Conservation (phyloP, 2,329 filamentous ascomycete genomes). For the Aspergillus persii region DNA sequence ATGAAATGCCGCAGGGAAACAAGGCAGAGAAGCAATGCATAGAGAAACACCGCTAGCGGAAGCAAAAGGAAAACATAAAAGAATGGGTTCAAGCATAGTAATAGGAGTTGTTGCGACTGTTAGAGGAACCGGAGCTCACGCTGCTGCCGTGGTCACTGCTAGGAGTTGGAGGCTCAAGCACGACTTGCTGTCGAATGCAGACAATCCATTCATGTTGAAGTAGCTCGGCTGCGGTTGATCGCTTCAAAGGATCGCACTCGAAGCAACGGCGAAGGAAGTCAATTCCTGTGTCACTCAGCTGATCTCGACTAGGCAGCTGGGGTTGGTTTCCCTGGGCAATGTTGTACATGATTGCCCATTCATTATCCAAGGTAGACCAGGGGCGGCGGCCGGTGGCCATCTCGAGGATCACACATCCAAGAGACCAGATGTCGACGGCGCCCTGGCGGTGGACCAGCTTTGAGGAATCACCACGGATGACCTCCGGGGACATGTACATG, state of each 20-base stretch:
- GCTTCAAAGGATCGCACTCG: conserved; percentile 72
- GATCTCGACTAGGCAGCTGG: conserved; percentile 74
- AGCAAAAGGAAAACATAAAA: background rate
- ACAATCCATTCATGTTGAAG: conserved; percentile 89
- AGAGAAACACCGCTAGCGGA: background rate
- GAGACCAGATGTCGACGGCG: conserved; percentile 91
- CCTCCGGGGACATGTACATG: conserved; percentile 99
- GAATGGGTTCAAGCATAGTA: conserved; percentile 21
- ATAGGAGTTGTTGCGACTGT: conserved; percentile 30
- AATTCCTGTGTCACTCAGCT: conserved; percentile 78
- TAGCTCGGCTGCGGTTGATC: conserved; percentile 81
- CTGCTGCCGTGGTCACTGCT: conserved; percentile 39
- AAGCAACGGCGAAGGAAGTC: conserved; percentile 90
- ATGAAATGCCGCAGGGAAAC: background rate
- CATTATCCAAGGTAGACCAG: conserved; percentile 95
- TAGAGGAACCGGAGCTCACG: conserved; percentile 29
- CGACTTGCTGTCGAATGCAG: conserved; percentile 48
- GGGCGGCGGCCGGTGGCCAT: conserved; percentile 94
- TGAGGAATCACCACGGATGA: conserved; percentile 83
- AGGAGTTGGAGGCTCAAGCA: conserved; percentile 43
- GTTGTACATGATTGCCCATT: conserved; percentile 99
- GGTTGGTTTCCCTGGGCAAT: conserved; percentile 96
- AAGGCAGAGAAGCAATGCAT: background rate
- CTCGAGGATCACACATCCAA: conserved; percentile 94
- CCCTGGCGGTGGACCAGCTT: conserved; percentile 74